Evolutionary conservation across 2,329 filamentous ascomycete species (phyloP).

Genomic region (Fusarium longipes): DNA sequence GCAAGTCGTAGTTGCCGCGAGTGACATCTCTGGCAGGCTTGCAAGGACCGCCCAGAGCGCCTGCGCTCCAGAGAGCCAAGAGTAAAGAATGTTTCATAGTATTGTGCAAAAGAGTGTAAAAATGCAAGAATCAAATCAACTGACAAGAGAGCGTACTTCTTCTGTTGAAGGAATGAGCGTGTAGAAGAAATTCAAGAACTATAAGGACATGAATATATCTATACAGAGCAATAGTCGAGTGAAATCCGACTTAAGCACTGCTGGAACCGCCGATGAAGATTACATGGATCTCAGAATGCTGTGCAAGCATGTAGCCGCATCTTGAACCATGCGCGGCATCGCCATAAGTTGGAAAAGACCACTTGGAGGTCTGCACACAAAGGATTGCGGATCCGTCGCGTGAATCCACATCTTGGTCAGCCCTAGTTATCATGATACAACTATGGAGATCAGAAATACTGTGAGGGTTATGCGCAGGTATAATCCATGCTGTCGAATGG

Average conservation of each 20-base stretch:
- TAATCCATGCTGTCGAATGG: neutral
- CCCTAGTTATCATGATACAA: neutral
- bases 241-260: too few species aligned
- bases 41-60: neutral
- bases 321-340: neutral
- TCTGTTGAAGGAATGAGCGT: neutral
- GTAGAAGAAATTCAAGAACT: neutral
- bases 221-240: too few species aligned
- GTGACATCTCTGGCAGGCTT: neutral
- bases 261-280: neutral
- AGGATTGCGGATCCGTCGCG: neutral
- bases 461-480: neutral
- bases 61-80: constrained; percentile 12
- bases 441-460: neutral
- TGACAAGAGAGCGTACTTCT: neutral
- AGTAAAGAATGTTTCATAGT: constrained; percentile 13
- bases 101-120: neutral
- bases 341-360: neutral
- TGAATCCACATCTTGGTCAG: neutral
- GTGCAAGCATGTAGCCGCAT: neutral
- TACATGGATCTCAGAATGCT: neutral
- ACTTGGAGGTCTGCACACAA: neutral
- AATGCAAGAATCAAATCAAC: neutral
- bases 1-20: neutral
- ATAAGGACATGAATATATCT: neutral